Conservation (phyloP, 208 protist species). For the Vickermania ingenoplastis region DNA sequence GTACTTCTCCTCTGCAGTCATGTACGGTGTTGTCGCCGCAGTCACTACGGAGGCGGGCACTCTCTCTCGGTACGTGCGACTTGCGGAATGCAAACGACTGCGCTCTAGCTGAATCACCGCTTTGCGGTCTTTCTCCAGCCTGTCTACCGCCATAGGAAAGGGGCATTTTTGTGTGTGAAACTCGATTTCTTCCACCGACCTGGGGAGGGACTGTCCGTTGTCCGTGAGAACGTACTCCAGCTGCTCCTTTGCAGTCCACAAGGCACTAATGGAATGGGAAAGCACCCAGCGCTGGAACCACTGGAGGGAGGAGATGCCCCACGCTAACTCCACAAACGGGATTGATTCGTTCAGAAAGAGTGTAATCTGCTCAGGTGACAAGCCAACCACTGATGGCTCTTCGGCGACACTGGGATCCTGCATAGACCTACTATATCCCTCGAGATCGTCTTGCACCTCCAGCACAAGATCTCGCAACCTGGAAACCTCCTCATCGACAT, state of each 20-base stretch:
- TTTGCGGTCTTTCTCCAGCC: slow-evolving; percentile 58
- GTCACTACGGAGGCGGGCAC: slow-evolving; percentile 44
- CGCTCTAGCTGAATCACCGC: slow-evolving; percentile 59
- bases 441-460: slow-evolving; percentile 43
- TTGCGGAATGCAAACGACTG: slow-evolving; percentile 48
- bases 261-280: slow-evolving; percentile 61
- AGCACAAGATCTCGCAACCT: slow-evolving; percentile 39
- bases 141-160: slow-evolving; percentile 50
- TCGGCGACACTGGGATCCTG: neutral
- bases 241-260: slow-evolving; percentile 62
- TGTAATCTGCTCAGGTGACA: slow-evolving; percentile 25
- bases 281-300: slow-evolving; percentile 82
- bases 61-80: slow-evolving; percentile 52
- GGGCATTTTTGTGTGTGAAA: slow-evolving; percentile 19
- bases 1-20: slow-evolving; percentile 73
- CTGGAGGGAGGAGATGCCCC: slow-evolving; percentile 60
- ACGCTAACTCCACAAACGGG: slow-evolving; percentile 52
- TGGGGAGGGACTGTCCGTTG: slow-evolving; percentile 23
- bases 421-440: slow-evolving; percentile 4
- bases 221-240: slow-evolving; percentile 73
- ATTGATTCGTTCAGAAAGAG: slow-evolving; percentile 38
- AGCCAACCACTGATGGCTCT: slow-evolving; percentile 1
- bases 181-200: slow-evolving; percentile 43
- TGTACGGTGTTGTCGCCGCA: slow-evolving; percentile 54
- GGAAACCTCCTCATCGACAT: slow-evolving; percentile 50